Evolutionary conservation across 2,329 filamentous ascomycete genomes (phyloP).

Genomic region (Penicillium decumbens): DNA sequence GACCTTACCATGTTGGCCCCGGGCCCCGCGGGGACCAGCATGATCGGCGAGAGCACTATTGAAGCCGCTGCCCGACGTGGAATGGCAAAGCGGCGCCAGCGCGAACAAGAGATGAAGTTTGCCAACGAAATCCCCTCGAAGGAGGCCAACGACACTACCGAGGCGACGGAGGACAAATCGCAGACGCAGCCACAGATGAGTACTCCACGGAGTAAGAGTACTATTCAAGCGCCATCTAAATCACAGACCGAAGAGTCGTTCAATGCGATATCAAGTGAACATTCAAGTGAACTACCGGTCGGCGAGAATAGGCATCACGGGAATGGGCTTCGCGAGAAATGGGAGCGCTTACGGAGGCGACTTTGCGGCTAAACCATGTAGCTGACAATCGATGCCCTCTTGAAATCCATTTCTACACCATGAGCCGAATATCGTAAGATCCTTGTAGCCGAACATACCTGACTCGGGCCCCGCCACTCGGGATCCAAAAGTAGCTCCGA

Average conservation of each 20-base stretch:
- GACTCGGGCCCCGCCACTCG: conserved; percentile 16
- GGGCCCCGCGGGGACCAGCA: conserved; percentile 10
- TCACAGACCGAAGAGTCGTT: background rate
- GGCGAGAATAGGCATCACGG: background rate
- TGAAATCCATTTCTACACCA: background rate
- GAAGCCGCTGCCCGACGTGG: conserved; percentile 9
- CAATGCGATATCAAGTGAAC: background rate
- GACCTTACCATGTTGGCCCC: conserved; percentile 10
- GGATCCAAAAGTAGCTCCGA: conserved; percentile 30
- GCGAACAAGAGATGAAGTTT: conserved; percentile 1
- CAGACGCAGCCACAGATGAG: background rate
- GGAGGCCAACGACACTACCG: background rate
- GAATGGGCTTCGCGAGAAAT: background rate
- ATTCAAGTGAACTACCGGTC: background rate
- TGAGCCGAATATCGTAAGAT: background rate
- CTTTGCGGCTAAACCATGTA: background rate
- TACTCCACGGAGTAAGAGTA: background rate
- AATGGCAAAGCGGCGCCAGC: conserved; percentile 1
- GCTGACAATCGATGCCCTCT: background rate
- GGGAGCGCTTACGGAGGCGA: background rate
- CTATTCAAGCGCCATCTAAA: background rate
- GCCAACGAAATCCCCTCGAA: background rate
- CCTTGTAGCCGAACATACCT: background rate
- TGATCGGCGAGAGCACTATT: conserved; percentile 14
- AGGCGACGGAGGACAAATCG: background rate